These are phyloP conservation scores for Closterium sp. DNA, from an alignment of 139 green algal species.

Conservation along the genomic window DNA sequence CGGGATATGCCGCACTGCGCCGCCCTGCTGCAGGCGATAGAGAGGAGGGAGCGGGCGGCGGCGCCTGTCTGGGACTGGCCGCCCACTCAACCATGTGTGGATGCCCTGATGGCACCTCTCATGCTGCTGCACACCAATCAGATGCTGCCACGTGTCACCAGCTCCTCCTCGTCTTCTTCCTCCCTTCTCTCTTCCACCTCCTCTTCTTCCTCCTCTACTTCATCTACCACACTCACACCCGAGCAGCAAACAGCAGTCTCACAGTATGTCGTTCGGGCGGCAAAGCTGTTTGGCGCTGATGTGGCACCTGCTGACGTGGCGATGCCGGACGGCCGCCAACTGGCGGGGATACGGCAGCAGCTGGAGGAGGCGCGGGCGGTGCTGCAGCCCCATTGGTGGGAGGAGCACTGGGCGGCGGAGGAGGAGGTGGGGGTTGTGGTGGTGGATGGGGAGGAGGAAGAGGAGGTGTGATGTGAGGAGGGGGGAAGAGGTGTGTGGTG, in stretches of 20 bases:
- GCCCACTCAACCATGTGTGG: neutral
- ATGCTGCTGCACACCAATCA: neutral
- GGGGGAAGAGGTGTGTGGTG: neutral
- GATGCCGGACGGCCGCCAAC: neutral
- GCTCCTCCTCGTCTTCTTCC: slow-evolving; percentile 11
- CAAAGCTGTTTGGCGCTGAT: neutral
- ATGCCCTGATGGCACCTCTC: neutral
- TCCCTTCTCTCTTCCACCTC: neutral
- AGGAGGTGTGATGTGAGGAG: neutral
- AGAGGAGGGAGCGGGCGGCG: neutral
- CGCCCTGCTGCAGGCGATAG: neutral
- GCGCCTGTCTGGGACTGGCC: neutral
- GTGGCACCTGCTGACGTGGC: neutral
- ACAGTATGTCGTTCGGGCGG: neutral
- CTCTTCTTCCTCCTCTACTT: neutral
- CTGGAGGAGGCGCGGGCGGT: neutral
- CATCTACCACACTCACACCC: neutral
- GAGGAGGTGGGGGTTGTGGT: neutral
- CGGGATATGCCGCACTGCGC: neutral
- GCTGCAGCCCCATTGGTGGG: neutral
- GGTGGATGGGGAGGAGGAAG: slow-evolving; percentile 7
- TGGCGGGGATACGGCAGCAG: neutral
- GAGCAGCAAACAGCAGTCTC: neutral
- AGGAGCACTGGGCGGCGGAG: neutral
- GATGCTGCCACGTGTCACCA: neutral